Conservation (phyloP, 179 eudicot genomes). For the Carnegiea gigantea region DNA sequence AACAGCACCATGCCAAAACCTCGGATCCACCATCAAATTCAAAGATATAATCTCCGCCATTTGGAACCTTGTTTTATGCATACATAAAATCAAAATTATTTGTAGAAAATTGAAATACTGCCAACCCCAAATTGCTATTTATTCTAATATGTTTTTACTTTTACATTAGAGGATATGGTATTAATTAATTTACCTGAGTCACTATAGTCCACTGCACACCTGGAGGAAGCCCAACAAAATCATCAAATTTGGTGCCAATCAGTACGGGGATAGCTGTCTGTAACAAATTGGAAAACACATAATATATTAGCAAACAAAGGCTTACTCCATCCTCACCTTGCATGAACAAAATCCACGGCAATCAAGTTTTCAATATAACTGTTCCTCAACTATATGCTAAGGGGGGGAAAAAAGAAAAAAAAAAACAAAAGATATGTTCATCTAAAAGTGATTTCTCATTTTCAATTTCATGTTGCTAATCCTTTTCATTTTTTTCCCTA, state of each 20-base stretch:
- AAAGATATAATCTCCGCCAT: background rate
- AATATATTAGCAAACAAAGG: conserved; percentile 7
- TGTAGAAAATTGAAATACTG: background rate
- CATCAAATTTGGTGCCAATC: conserved; percentile 78
- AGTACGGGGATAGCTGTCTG: conserved; percentile 67
- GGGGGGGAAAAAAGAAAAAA: background rate
- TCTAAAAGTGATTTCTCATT: too few relatives aligned
- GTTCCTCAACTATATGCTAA: too few relatives aligned
- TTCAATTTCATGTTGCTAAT: too few relatives aligned
- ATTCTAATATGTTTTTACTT: background rate
- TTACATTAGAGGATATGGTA: background rate
- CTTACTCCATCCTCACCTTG: too few relatives aligned
- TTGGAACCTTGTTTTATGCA: background rate
- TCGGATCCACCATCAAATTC: background rate
- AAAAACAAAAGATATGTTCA: background rate
- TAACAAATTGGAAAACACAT: conserved; percentile 9
- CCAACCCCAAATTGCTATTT: background rate
- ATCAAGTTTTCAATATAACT: too few relatives aligned
- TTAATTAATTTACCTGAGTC: conserved; percentile 41
- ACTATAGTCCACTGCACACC: conserved; percentile 68
- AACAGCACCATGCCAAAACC: background rate
- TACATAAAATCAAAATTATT: background rate
- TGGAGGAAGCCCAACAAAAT: conserved; percentile 67
- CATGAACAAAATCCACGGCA: too few relatives aligned
- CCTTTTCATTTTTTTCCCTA: too few relatives aligned